These are phyloP conservation scores for Fusarium equiseti DNA, from an alignment of 2,329 filamentous ascomycete genomes.

Conservation along the genomic window DNA sequence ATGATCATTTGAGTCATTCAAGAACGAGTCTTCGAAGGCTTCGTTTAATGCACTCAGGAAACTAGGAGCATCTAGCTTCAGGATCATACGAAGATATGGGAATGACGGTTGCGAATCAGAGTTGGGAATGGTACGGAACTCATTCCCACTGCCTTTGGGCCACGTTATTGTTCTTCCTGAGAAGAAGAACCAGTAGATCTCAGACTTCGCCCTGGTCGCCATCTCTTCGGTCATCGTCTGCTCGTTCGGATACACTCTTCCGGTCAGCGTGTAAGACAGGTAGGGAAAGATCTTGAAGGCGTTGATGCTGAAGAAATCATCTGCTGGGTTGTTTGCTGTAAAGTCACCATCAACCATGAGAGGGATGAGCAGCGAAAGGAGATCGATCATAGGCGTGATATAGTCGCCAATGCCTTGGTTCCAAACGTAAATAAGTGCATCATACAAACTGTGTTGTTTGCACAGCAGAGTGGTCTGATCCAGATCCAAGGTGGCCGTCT, in stretches of 20 bases:
- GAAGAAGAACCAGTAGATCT: slow-evolving; percentile 94
- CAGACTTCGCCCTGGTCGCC: slow-evolving; percentile 82
- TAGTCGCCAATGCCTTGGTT: slow-evolving; percentile 91
- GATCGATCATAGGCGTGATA: slow-evolving; percentile 87
- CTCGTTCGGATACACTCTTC: slow-evolving; percentile 91
- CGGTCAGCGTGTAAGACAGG: slow-evolving; percentile 89
- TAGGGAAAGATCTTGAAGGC: slow-evolving; percentile 95
- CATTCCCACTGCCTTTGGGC: slow-evolving; percentile 73
- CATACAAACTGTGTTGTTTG: slow-evolving; percentile 91
- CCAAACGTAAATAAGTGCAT: slow-evolving; percentile 97
- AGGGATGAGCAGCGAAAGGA: slow-evolving; percentile 76
- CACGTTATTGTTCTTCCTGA: slow-evolving; percentile 82
- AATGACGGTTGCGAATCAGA: slow-evolving; percentile 78
- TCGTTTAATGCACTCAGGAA: slow-evolving; percentile 97
- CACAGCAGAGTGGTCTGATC: slow-evolving; percentile 92
- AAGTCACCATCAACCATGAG: slow-evolving; percentile 69
- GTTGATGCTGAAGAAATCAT: slow-evolving; percentile 73
- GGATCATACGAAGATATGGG: slow-evolving; percentile 83
- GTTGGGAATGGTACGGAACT: slow-evolving; percentile 70
- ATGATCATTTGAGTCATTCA: slow-evolving; percentile 82
- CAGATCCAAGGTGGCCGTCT: slow-evolving; percentile 90
- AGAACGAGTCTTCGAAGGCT: slow-evolving; percentile 93
- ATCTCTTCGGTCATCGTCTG: slow-evolving; percentile 78
- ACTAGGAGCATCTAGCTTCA: slow-evolving; percentile 90
- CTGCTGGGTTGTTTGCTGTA: slow-evolving; percentile 66